Conservation (phyloP, 352 stramenopile species). For the Detonula confervacea region DNA sequence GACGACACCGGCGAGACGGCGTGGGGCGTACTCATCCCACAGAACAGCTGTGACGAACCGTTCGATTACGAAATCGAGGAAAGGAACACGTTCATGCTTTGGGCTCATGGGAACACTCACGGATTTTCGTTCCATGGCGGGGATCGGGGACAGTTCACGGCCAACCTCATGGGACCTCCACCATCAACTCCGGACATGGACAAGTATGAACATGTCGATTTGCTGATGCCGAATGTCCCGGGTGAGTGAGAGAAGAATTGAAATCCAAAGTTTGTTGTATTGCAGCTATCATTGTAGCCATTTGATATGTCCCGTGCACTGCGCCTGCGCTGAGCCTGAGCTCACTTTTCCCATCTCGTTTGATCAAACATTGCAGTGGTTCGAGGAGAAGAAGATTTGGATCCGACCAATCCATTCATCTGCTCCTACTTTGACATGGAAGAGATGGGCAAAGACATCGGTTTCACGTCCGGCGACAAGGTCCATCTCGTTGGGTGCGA, state of each 20-base stretch:
- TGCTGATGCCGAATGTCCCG: conserved; percentile 20
- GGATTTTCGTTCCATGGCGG: conserved; percentile 2
- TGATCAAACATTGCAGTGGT: conserved; percentile 8
- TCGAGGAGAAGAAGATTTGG: conserved; percentile 8
- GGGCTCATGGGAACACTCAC: conserved; percentile 10
- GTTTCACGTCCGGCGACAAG: conserved; percentile 13
- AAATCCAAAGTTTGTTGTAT: too few relatives aligned
- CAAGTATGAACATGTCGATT: conserved; percentile 4
- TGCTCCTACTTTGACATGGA: conserved; percentile 27
- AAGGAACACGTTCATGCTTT: conserved; percentile 9
- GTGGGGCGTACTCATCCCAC: conserved; percentile 17
- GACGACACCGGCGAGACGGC: conserved; percentile 18
- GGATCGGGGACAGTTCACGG: conserved; percentile 5
- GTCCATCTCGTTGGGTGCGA: conserved; percentile 8
- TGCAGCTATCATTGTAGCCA: too few relatives aligned
- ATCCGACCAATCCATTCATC: conserved; percentile 29
- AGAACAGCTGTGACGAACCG: conserved; percentile 18
- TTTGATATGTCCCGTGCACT: too few relatives aligned
- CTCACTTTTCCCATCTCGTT: too few relatives aligned
- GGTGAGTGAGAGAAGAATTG: neutral
- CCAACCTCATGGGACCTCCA: conserved; percentile 8
- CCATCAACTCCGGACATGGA: neutral
- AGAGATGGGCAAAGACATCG: neutral
- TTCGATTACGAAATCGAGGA: conserved; percentile 17
- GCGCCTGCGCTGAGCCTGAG: too few relatives aligned